Evolutionary conservation across 1,284 basidiomycete species (phyloP), one percentile per base, ranked within the genome.

Genomic region (Flammula alnicola): DNA sequence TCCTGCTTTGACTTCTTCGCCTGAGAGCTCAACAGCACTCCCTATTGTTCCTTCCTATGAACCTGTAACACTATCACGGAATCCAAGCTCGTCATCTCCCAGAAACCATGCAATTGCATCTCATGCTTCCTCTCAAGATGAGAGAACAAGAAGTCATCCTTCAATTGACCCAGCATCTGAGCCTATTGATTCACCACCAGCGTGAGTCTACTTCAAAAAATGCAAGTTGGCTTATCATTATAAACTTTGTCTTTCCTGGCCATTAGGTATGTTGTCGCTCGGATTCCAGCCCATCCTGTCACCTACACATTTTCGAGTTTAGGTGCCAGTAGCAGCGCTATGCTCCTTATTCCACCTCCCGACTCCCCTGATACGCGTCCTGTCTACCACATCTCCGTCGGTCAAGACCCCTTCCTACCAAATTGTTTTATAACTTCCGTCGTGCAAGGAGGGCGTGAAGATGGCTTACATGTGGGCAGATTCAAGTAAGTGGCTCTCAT

Each of bases 341-440:
- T 51, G 36, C 40, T 55, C 1, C 36, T 75, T 53, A 52, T 62
- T 49, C 61, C 66, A 45, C 54, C 63, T 9, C 44, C 57, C 12
- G 52, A 57, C 20, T 58, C 57, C 17, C 57, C 58, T 7, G 63
- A 67, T 36, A 52, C 59, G 16, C 52, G 62, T 12, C 68, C 71
- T 1, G 42, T 63, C 12, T 75, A 75, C 45, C 63, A 71, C 48
- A 68, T 75, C 11, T 61, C 69, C 5, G 66, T 72, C n/a, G 52
- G 57, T 25, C 55, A 68, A 45, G 73, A 75, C 56, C 69, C 65
- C 45, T 71, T 74, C 55, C 64, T 68, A 12, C 72, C 72, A 0
- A 61, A 62, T 7, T 69, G 68, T 3, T 64, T 61, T 42, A 69
- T 73, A 23, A 75, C 73, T 2, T 64, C 66, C 2, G 43, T 75